Evolutionary conservation across 2,329 filamentous ascomycete genomes (phyloP), one percentile per base, ranked within the genome.

Genomic region (Aspergillus pseudoglaucus): DNA sequence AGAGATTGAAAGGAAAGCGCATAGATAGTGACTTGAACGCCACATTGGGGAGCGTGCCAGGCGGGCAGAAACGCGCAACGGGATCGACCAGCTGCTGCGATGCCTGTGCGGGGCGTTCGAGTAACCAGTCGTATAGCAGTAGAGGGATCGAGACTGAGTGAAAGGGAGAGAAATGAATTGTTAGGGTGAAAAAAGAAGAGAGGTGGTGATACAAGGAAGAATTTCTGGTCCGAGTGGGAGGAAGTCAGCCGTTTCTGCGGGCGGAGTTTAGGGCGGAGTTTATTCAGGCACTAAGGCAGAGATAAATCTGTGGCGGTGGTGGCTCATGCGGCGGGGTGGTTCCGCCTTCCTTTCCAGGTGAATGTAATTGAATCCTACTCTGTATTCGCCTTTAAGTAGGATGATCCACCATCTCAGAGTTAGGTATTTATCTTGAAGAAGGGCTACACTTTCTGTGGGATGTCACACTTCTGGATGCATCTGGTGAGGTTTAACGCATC

Each of bases 161-260:
- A 35, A 35, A 35, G 6, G 6, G n/a, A 35, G 14, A 35, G 14
- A 17, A 35, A 35, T 3, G n/a, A 9, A 17, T 35, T 35, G 60
- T 65, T 14, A 68, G 66, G 14, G 71, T 74, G 50, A 69, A 71
- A 38, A 38, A 67, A 62, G 9, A 62, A 60, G 47, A 59, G 57
- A 15, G 59, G 62, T 44, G 57, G 56, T 23, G 62, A 67, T 44
- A 44, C 55, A 14, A 59, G 62, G 18, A 20, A 17, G 55, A 56
- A 20, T 60, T 61, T 38, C 57, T 63, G n/a, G 67, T 70, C 46
- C 70, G 15, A 20, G 18, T 18, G 10, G 17, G 37, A 17, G 17
- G 17, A 39, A 39, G 37, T 39, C 37, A 39, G 37, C 33, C 33
- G n/a, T 37, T 70, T 17, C 55, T 70, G 56, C 72, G 69, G 38